Evolutionary conservation across 305 asterid species (phyloP).

Genomic region (Fraxinus platypoda): DNA sequence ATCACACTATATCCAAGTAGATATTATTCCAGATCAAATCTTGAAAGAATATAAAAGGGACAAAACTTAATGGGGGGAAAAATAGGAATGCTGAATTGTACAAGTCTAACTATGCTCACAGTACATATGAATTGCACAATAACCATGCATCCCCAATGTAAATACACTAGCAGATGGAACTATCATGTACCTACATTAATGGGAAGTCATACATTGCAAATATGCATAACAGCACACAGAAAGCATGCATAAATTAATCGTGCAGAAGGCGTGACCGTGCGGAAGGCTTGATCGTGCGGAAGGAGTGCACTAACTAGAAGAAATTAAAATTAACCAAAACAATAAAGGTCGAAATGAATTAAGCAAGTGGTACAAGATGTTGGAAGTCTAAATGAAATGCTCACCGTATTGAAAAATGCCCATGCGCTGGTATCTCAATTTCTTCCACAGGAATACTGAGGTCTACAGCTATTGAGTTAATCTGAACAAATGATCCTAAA

Average conservation of each 20-base stretch:
- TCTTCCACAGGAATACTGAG: constrained; percentile 39
- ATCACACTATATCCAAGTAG: background rate
- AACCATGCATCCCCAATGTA: background rate
- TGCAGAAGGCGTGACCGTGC: background rate
- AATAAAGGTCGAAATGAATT: background rate
- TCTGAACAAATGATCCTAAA: constrained; percentile 48
- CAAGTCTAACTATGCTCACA: background rate
- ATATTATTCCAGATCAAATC: background rate
- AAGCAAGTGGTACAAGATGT: background rate
- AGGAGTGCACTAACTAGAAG: background rate
- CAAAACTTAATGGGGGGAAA: background rate
- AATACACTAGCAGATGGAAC: background rate
- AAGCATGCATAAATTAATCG: background rate
- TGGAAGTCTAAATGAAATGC: constrained; percentile 17
- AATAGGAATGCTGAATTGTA: background rate
- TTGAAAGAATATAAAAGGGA: background rate
- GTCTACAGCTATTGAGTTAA: constrained; percentile 54
- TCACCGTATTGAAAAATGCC: constrained; percentile 75
- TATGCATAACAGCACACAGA: background rate
- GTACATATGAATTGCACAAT: background rate
- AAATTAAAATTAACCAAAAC: background rate
- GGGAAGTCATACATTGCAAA: background rate
- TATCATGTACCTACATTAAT: background rate
- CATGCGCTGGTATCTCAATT: constrained; percentile 36
- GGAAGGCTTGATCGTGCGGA: background rate